A percentile compares a stretch with the other conserved stretches of the same genome.
Evolutionary conservation across 176 grass and related monocot species (phyloP).

Genomic region (Olyra latifolia): DNA sequence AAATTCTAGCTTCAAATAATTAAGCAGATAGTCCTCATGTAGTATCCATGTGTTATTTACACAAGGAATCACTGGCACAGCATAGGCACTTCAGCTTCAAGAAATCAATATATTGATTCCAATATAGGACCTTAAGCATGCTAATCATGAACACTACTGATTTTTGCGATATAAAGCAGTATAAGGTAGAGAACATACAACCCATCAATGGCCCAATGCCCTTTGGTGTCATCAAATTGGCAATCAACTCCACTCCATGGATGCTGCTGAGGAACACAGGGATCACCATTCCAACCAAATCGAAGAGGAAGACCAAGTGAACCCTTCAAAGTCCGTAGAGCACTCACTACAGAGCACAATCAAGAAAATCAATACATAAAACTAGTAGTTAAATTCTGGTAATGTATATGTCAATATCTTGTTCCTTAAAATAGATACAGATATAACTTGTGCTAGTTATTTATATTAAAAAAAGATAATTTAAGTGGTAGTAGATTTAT

Average conservation of each 20-base stretch:
- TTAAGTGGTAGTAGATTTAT: neutral
- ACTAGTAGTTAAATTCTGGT: neutral
- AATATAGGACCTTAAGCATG: neutral
- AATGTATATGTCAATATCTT: neutral
- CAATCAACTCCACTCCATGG: constrained; percentile 97
- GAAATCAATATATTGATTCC: neutral
- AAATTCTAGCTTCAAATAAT: neutral
- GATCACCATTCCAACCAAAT: constrained; percentile 97
- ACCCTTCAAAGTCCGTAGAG: constrained; percentile 61
- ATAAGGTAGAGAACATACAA: constrained; percentile 73
- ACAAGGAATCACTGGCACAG: neutral
- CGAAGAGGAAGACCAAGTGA: constrained; percentile 83
- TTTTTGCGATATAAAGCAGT: neutral
- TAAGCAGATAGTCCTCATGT: neutral
- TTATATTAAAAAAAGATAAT: constrained; percentile 8
- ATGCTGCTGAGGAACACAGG: constrained; percentile 95
- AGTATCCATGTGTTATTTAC: neutral
- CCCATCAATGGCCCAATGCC: constrained; percentile 84
- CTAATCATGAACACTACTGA: neutral
- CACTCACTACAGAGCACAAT: constrained; percentile 55
- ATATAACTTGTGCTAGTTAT: neutral
- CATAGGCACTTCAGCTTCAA: constrained; percentile 11
- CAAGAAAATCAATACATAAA: constrained; percentile 35
- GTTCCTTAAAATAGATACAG: neutral
- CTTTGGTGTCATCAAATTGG: constrained; percentile 66